Evolutionary conservation across 805 yeast genomes (phyloP).

Genomic region (Kregervanrija pseudodelftensis): DNA sequence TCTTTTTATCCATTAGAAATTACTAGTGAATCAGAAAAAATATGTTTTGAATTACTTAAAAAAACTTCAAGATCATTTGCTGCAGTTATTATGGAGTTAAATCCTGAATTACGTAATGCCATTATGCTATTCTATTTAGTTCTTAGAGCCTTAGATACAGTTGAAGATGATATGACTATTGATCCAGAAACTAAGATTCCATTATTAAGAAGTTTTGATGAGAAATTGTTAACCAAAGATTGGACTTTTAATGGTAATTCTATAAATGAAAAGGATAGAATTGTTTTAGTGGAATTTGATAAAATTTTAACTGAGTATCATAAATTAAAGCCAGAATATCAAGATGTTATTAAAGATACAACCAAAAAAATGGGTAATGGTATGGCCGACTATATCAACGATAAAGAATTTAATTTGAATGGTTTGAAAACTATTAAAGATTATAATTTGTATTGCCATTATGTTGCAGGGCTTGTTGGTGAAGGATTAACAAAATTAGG

Average conservation of each 20-base stretch:
- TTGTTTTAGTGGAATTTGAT: constrained; percentile 76
- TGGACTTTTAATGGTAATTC: constrained; percentile 80
- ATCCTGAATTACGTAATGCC: constrained; percentile 80
- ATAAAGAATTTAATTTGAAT: constrained; percentile 67
- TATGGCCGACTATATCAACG: constrained; percentile 87
- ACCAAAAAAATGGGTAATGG: constrained; percentile 91
- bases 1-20: constrained; percentile 44
- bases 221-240: constrained; percentile 52
- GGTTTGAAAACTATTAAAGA: constrained; percentile 78
- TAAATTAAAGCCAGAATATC: constrained; percentile 65
- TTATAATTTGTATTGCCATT: constrained; percentile 88
- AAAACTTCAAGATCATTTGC: constrained; percentile 85
- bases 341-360: constrained; percentile 69
- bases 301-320: constrained; percentile 64
- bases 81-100: constrained; percentile 86
- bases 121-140: constrained; percentile 80
- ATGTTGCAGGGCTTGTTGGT: constrained; percentile 97
- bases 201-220: constrained; percentile 59
- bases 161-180: constrained; percentile 93
- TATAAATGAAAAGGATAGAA: constrained; percentile 74
- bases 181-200: constrained; percentile 68
- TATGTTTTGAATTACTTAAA: constrained; percentile 63
- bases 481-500: constrained; percentile 86
- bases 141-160: constrained; percentile 86
- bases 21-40: constrained; percentile 36